Evolutionary conservation across 2,329 filamentous ascomycete genomes (phyloP), one percentile per base, ranked within the genome.

Genomic region (Furcasterigmium furcatum): DNA sequence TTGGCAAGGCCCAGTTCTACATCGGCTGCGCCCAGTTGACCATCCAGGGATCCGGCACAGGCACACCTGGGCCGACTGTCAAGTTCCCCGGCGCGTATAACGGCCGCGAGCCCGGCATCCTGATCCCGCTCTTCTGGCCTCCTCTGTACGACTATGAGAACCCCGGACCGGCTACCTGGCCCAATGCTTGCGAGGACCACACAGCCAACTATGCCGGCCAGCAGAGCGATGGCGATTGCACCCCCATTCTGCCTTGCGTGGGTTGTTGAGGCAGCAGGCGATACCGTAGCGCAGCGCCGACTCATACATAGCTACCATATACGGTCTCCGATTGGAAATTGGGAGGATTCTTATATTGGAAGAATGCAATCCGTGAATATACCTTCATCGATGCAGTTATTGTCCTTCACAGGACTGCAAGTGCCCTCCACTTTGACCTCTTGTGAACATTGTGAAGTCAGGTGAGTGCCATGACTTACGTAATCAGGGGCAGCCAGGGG

Each of bases 11-110:
- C 21, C 51, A 73, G 52, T 66, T 71, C 54, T 72, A 72, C 54
- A 65, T 71, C 36, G 63, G 62, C 5, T 72, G 70, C 50, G 67
- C 62, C 1, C 70, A 72, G 58, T 47, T 73, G 27, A 64, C 59
- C 47, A 64, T 72, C 35, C 62, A 58, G 16, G 64, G 65, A n/a
- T 61, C 64, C 22, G 67, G 68, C 2, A 60, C 45, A 43, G 67
- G 66, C 25, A 56, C 43, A 9, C 68, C 68, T 1, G 48, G 53
- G 1, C 67, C 68, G 5, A 53, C 66, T 12, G 68, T 71, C 24
- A 53, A 60, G 29, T 70, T 73, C 47, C 69, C 69, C 9, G 70
- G 69, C 50, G 43, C 69, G 21, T 57, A 60, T 30, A 32, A 43
- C 5, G 29, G 45, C 20, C 27, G 18, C 9, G 45, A 50, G 32